phyloP scores from a whole-genome alignment of 805 yeast genomes.

The Metschnikowia arizonensis region DNA sequence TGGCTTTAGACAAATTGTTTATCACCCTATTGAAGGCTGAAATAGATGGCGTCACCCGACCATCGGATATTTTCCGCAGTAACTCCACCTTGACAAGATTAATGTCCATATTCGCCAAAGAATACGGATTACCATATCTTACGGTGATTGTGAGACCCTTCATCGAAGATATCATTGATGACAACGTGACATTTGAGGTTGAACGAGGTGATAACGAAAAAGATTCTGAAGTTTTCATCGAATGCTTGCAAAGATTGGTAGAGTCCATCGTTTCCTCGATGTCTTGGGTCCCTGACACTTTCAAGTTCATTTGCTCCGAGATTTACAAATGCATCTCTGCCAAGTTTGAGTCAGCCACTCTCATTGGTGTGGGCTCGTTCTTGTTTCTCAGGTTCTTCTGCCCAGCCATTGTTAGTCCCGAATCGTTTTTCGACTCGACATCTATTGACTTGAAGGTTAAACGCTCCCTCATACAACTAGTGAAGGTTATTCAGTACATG shows the following conservation, averaged over 20 bases:
- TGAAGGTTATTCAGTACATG: slow-evolving; percentile 78
- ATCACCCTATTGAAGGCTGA: slow-evolving; percentile 57
- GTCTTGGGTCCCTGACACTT: slow-evolving; percentile 61
- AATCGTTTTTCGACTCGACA: slow-evolving; percentile 42
- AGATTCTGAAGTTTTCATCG: slow-evolving; percentile 47
- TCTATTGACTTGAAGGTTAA: slow-evolving; percentile 38
- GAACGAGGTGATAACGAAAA: slow-evolving; percentile 44
- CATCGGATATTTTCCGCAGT: slow-evolving; percentile 72
- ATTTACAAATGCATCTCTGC: slow-evolving; percentile 53
- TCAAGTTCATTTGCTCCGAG: slow-evolving; percentile 65
- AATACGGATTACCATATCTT: slow-evolving; percentile 61
- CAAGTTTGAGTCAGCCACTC: slow-evolving; percentile 59
- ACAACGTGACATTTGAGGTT: slow-evolving; percentile 57
- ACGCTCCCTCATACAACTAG: slow-evolving; percentile 70
- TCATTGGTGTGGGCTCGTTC: slow-evolving; percentile 79
- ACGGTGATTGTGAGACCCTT: slow-evolving; percentile 50
- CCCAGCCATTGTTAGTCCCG: slow-evolving; percentile 91
- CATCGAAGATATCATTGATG: slow-evolving; percentile 46
- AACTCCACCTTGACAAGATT: slow-evolving; percentile 80
- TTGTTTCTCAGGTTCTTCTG: slow-evolving; percentile 75
- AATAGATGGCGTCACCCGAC: slow-evolving; percentile 53
- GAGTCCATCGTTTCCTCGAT: slow-evolving; percentile 56
- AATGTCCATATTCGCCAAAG: slow-evolving; percentile 64
- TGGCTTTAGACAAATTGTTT: slow-evolving; percentile 43
- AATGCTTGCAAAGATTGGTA: slow-evolving; percentile 53